Conservation (phyloP, 2,329 filamentous ascomycete species). For the Mycosphaerella arachidis region DNA sequence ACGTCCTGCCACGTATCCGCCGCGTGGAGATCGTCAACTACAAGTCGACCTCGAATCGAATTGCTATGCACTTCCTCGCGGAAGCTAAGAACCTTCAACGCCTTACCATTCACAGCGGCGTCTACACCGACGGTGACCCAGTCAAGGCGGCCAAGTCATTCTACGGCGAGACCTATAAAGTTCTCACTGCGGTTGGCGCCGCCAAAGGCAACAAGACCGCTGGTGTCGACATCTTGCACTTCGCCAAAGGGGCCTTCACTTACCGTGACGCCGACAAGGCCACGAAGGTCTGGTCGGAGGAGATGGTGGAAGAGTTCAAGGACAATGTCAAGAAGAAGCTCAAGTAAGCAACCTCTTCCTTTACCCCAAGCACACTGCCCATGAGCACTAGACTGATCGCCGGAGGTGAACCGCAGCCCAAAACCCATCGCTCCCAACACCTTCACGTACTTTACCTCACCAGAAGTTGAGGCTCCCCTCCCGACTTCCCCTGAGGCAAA, state of each 20-base stretch:
- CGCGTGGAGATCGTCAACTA: slow-evolving; percentile 29
- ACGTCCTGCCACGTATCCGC: slow-evolving; percentile 21
- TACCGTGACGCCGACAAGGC: slow-evolving; percentile 27
- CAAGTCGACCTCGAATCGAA: slow-evolving; percentile 29
- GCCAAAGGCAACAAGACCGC: slow-evolving; percentile 24
- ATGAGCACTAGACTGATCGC: slow-evolving; percentile 3
- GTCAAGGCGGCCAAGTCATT: slow-evolving; percentile 34
- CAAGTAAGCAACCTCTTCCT: slow-evolving; percentile 29
- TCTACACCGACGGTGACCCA: slow-evolving; percentile 28
- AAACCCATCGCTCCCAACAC: neutral
- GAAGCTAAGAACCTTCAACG: slow-evolving; percentile 27
- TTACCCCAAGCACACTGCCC: neutral
- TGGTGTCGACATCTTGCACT: slow-evolving; percentile 28
- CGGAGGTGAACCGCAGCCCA: neutral
- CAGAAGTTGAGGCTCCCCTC: neutral
- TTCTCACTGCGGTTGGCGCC: slow-evolving; percentile 24
- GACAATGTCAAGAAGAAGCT: slow-evolving; percentile 26
- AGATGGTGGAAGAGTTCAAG: slow-evolving; percentile 25
- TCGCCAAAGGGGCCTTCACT: slow-evolving; percentile 27
- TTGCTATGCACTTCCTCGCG: slow-evolving; percentile 31
- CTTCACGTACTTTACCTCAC: neutral
- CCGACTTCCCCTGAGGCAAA: neutral
- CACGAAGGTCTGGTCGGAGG: slow-evolving; percentile 18
- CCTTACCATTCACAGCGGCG: slow-evolving; percentile 29
- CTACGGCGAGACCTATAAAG: slow-evolving; percentile 32